Percentiles rank a stretch among this genome's conserved stretches.
Evolutionary conservation across 345 rosid species (phyloP).

Genomic region (Draba incana): DNA sequence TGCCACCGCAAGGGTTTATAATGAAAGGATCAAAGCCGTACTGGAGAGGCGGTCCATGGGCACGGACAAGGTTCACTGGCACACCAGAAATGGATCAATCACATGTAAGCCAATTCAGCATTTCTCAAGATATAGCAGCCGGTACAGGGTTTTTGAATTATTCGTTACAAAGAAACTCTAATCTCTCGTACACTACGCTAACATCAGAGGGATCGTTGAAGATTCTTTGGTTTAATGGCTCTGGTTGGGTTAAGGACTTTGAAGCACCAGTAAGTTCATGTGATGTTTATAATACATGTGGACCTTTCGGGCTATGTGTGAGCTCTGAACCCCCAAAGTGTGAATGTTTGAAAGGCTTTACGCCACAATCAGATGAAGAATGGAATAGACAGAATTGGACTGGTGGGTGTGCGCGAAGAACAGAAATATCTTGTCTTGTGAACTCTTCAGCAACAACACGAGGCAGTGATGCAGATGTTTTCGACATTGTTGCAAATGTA

Average conservation of each 20-base stretch:
- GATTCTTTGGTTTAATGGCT: constrained; percentile 35
- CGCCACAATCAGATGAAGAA: constrained; percentile 41
- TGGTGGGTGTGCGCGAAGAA: constrained; percentile 38
- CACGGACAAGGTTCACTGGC: constrained; percentile 36
- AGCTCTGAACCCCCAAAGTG: constrained; percentile 36
- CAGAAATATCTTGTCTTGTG: constrained; percentile 30
- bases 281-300: constrained; percentile 39
- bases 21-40: constrained; percentile 36
- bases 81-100: constrained; percentile 39
- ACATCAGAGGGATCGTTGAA: constrained; percentile 40
- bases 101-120: constrained; percentile 30
- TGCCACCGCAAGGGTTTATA: constrained; percentile 40
- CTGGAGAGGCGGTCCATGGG: constrained; percentile 45
- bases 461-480: constrained; percentile 30
- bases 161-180: constrained; percentile 33
- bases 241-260: constrained; percentile 38
- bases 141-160: constrained; percentile 36
- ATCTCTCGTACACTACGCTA: constrained; percentile 29
- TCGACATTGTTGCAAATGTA: constrained; percentile 28
- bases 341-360: constrained; percentile 45
- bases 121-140: constrained; percentile 37
- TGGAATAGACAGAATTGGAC: constrained; percentile 42
- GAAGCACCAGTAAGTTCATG: constrained; percentile 34
- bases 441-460: constrained; percentile 30
- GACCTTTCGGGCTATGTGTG: constrained; percentile 38